Base-by-base conservation (phyloP, 139 green algal species). In the Chlamydomonas sphaeroides region DNA sequence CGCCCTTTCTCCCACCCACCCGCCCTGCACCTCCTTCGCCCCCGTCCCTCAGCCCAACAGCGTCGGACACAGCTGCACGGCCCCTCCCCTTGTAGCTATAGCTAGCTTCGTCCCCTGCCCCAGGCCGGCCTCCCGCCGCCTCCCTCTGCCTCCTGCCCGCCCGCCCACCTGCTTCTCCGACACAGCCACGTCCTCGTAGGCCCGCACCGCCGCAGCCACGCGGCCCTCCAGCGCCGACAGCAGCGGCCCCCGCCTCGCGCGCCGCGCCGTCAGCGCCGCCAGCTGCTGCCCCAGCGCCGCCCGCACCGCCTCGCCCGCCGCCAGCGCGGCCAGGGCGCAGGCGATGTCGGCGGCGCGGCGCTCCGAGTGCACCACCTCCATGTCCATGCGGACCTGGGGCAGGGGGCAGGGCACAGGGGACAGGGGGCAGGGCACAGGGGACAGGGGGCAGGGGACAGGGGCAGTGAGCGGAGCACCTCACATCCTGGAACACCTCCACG, bases 321-420 rank as follows among this genome's bases (percentile, higher is more conserved):
- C 53, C 51, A 79, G 71, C 32, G 71, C 53, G 18, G 39, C 59
- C 57, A 49, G 41, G 0, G 39, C 30, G 57, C 39, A 57, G 21
- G 73, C 51, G 8, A 41, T 33, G 67, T 85, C 79, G 39, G 68
- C 51, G 1, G 67, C 30, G 35, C 53, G 67, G 7, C 67, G 79
- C 66, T 85, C 65, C 51, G 72, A 56, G 39, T 74, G 49, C 26
- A 61, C 33, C 28, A 74, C 26, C 67, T 85, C 79, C 79, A 85
- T 78, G 79, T 85, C 79, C 51, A 85, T 65, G 41, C 68, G 62
- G 39, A 83, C 76, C 59, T 83, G 74, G 35, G 17, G 3, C 11
- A 15, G 65, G 35, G 14, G 35, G 65, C 49, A 39, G 30, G n/a
- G 61, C 11, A n/a, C 23, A 17, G 21, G 17, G 15, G 61, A 41